phyloP scores from a whole-genome alignment of 1,284 basidiomycete species.

The Tilletiopsis washingtonensis region DNA sequence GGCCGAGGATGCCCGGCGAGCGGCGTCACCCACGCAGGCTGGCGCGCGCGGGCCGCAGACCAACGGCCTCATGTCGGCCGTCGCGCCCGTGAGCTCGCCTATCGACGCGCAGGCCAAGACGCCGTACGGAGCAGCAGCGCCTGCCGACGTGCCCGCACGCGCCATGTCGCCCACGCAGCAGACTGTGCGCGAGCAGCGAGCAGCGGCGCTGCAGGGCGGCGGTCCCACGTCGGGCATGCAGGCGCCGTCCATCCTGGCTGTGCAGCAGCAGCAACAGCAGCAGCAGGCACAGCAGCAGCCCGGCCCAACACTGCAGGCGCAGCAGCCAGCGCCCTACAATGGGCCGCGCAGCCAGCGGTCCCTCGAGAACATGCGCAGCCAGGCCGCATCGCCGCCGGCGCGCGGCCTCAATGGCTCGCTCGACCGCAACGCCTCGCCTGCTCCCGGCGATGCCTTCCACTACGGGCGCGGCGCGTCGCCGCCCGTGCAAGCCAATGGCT shows the following conservation, averaged over 20 bases:
- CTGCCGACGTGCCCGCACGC: constrained; percentile 1
- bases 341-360: constrained; percentile 35
- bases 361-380: constrained; percentile 31
- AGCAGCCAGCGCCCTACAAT: constrained; percentile 14
- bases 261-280: constrained; percentile 5
- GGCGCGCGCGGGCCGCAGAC: too few species aligned
- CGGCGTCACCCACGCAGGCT: not conserved
- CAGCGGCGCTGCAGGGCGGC: constrained; percentile 2
- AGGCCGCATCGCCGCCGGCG: constrained; percentile 7
- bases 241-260: not conserved
- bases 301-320: too few species aligned
- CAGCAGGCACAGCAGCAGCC: constrained; percentile 5
- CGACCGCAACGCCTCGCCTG: constrained; percentile 11
- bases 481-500: constrained; percentile 4
- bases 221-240: not conserved
- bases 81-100: too few species aligned
- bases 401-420: constrained; percentile 22
- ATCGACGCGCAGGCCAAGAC: too few species aligned
- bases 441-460: constrained; percentile 35
- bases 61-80: not conserved
- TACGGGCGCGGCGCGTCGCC: constrained; percentile 22
- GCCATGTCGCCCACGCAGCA: constrained; percentile 23
- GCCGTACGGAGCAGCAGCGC: too few species aligned
- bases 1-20: constrained; percentile 9
- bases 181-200: constrained; percentile 1